Conservation (phyloP, 1,284 basidiomycete genomes). For the Tylopilus sp. region DNA sequence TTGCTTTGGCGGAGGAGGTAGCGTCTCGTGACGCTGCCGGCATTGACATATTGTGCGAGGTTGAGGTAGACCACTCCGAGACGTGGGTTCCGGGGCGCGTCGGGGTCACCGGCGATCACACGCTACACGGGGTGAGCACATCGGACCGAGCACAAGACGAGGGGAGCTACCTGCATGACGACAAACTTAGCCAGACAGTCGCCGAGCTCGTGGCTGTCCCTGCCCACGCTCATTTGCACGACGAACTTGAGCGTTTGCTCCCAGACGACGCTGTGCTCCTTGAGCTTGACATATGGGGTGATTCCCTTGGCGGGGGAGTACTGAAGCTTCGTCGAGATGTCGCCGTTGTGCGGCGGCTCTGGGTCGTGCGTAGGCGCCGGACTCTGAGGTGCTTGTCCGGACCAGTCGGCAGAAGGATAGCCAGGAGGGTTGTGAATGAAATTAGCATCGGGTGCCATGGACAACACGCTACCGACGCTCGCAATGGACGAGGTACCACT, state of each 20-base stretch:
- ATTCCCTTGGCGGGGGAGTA: constrained; percentile 48
- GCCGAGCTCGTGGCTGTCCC: constrained; percentile 43
- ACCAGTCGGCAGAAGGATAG: constrained; percentile 29
- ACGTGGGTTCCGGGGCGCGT: constrained; percentile 51
- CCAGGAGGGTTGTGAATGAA: constrained; percentile 10
- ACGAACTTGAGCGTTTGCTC: constrained; percentile 52
- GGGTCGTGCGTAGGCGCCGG: not conserved
- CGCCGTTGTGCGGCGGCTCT: not conserved
- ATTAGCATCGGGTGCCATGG: constrained; percentile 11
- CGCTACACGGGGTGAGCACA: constrained; percentile 27
- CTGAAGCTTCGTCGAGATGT: constrained; percentile 13
- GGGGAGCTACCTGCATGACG: constrained; percentile 51
- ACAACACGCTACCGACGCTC: constrained; percentile 20
- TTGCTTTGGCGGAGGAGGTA: constrained; percentile 74
- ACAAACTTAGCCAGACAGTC: constrained; percentile 62
- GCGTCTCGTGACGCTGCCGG: constrained; percentile 59
- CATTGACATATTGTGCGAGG: constrained; percentile 70
- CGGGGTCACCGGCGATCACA: constrained; percentile 49
- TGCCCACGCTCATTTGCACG: constrained; percentile 60
- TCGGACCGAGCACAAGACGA: not conserved
- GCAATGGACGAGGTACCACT: constrained; percentile 25
- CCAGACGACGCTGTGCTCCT: constrained; percentile 61
- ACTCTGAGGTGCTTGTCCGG: constrained; percentile 15
- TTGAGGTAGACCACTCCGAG: constrained; percentile 68
- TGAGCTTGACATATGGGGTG: constrained; percentile 53